These are phyloP conservation scores for Byssochlamys sp. DNA, from an alignment of 2,329 filamentous ascomycete species.

Conservation along the genomic window DNA sequence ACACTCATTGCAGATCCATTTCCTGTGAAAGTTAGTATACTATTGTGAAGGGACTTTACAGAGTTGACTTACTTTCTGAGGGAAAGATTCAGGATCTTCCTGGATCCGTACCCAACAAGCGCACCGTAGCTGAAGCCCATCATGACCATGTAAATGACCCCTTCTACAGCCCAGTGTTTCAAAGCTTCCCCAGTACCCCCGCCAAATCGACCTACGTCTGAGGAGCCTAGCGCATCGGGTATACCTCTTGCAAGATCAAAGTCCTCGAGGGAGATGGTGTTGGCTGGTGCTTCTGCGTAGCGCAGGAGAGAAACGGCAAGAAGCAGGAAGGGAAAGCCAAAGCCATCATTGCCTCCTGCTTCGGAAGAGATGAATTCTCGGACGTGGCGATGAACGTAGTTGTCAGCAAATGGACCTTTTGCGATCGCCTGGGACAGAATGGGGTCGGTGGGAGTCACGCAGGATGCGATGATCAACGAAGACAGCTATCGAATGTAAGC, in stretches of 20 bases:
- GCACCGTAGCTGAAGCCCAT: conserved; percentile 46
- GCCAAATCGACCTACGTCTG: conserved; percentile 43
- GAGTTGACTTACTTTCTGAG: conserved; percentile 17
- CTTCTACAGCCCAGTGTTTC: conserved; percentile 51
- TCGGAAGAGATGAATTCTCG: conserved; percentile 55
- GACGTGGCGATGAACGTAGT: conserved; percentile 48
- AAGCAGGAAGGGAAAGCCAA: conserved; percentile 54
- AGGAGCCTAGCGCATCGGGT: conserved; percentile 20
- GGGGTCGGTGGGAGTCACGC: conserved; percentile 54
- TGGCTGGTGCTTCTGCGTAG: conserved; percentile 35
- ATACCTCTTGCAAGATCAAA: conserved; percentile 12
- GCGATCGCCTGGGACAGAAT: conserved; percentile 54
- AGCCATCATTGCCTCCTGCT: conserved; percentile 53
- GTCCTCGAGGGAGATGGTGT: conserved; percentile 10
- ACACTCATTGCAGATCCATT: conserved; percentile 49
- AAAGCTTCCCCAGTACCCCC: conserved; percentile 45
- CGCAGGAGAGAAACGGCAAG: conserved; percentile 50
- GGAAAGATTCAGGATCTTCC: conserved; percentile 38
- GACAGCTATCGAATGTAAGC: conserved; percentile 29
- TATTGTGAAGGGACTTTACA: conserved; percentile 1
- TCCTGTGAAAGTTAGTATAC: conserved; percentile 20
- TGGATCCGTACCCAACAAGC: conserved; percentile 41
- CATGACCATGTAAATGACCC: conserved; percentile 51
- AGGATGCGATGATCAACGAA: conserved; percentile 50
- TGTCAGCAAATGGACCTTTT: conserved; percentile 54